phyloP scores from a whole-genome alignment of 2,329 filamentous ascomycete species.

The Akanthomyces muscarius region DNA sequence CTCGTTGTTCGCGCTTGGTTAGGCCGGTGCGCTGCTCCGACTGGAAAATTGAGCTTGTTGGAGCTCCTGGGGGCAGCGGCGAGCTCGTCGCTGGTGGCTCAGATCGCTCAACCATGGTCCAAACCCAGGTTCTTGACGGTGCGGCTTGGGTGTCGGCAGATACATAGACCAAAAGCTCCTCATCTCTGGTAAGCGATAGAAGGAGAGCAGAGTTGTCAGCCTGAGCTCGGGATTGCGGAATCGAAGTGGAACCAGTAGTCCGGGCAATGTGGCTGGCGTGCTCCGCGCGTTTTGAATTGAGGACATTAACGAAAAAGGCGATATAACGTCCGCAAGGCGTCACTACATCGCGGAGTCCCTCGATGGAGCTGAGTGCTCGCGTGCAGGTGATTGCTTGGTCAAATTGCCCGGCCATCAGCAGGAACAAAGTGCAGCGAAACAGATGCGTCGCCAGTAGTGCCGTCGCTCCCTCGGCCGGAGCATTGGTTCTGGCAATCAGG shows the following conservation, averaged over 20 bases:
- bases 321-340: constrained; percentile 76
- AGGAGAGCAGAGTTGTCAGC: constrained; percentile 31
- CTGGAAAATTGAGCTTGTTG: constrained; percentile 39
- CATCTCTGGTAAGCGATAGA: constrained; percentile 53
- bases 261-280: constrained; percentile 37
- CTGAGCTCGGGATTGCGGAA: constrained; percentile 30
- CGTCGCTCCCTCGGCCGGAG: constrained; percentile 62
- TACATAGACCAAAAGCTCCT: constrained; percentile 83
- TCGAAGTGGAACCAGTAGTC: constrained; percentile 25
- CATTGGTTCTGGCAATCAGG: constrained; percentile 63
- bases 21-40: constrained; percentile 49
- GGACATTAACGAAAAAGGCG: constrained; percentile 69
- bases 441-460: constrained; percentile 77
- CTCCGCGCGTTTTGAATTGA: constrained; percentile 55
- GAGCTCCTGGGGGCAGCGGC: constrained; percentile 21
- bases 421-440: constrained; percentile 79
- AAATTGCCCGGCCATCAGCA: constrained; percentile 71
- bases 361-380: constrained; percentile 66
- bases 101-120: constrained; percentile 58
- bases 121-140: constrained; percentile 78
- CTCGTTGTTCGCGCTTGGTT: constrained; percentile 53
- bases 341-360: constrained; percentile 67
- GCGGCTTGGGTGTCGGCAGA: constrained; percentile 82
- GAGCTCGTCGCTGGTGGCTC: constrained; percentile 22
- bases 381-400: constrained; percentile 70